Evolutionary conservation across 306 rosid genomes (phyloP), one percentile per base, ranked within the genome.

Genomic region (Morella rubra): DNA sequence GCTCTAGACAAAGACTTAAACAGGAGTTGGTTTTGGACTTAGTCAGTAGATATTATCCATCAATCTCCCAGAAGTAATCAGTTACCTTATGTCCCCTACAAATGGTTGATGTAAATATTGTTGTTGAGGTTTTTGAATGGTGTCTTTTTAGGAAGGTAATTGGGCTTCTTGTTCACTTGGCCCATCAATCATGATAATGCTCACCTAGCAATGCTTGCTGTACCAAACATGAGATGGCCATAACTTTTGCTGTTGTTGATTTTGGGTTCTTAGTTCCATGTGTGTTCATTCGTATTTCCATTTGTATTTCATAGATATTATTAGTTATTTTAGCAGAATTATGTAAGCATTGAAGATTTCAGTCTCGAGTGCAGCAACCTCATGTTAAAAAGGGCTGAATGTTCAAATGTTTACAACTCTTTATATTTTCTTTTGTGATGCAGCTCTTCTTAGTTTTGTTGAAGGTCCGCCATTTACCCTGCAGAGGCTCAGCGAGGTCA

Each of bases 391-490:
- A 8, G 1, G 7, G 45, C 47, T 3, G 22, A 65, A 65, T 9
- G 20, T 3, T 42, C 8, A 1, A 19, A 10, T 22, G 9, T 58
- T 58, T 58, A 65, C 14, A 19, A 61, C 41, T 44, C 44, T 41
- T 74, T 46, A 46, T 71, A 70, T 81, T 71, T 78, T 86, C 64
- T 86, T 32, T 32, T 32, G 71, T 55, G 49, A 79, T 88, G 83
- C 96, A 91, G 98, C 86, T 50, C 90, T 91, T 79, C 68, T 79
- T 60, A 82, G 83, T 81, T 95, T 95, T 85, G 76, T 77, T n/a
- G 91, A 89, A 75, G 98, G 98, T 71, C 98, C 98, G 58, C 98
- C 96, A 20, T 95, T 95, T 83, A 95, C 98, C 3, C 86, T 95
- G 87, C 98, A 95, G 76, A 89, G 98, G 89, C 84, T 95, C 61